Evolutionary conservation across 108 stramenopile genomes (phyloP).

Genomic region (Conticribra guillardii): DNA sequence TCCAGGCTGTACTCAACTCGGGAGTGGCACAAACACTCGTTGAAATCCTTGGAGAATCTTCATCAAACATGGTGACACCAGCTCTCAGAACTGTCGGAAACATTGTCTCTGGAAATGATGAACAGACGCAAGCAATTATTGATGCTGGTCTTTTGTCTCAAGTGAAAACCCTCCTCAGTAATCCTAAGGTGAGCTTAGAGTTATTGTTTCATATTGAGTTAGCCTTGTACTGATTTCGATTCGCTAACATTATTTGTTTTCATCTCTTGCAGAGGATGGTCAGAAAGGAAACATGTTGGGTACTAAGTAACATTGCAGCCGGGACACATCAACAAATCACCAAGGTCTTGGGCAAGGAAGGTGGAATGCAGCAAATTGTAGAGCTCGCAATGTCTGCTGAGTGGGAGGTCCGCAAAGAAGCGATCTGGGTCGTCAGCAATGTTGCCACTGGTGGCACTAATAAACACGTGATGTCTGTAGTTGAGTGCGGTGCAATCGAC

Average conservation of each 20-base stretch:
- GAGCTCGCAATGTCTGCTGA: slow-evolving; percentile 59
- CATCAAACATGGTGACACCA: slow-evolving; percentile 59
- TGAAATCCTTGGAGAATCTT: slow-evolving; percentile 48
- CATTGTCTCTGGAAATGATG: slow-evolving; percentile 89
- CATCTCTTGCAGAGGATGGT: slow-evolving; percentile 52
- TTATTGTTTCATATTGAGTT: not conserved
- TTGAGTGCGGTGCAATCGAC: slow-evolving; percentile 70
- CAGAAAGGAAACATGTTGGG: slow-evolving; percentile 93
- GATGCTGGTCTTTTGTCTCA: slow-evolving; percentile 65
- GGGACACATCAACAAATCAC: slow-evolving; percentile 83
- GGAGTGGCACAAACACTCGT: slow-evolving; percentile 57
- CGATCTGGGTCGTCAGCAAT: slow-evolving; percentile 85
- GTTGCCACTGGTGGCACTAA: slow-evolving; percentile 70
- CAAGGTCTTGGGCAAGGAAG: slow-evolving; percentile 41
- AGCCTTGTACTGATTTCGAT: too few relatives aligned
- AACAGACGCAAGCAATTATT: slow-evolving; percentile 86
- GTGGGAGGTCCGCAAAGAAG: slow-evolving; percentile 94
- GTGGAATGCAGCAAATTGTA: slow-evolving; percentile 55
- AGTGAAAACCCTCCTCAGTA: slow-evolving; percentile 28
- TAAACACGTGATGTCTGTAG: slow-evolving; percentile 57
- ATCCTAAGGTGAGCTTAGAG: slow-evolving; percentile 29
- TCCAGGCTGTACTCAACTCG: slow-evolving; percentile 68
- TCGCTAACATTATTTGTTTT: slow-evolving; percentile 2
- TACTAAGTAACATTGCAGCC: slow-evolving; percentile 92
- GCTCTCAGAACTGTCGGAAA: slow-evolving; percentile 93